These are phyloP conservation scores for Pseudogymnoascus destructans DNA, from an alignment of 2,329 filamentous ascomycete genomes.

Conservation along the genomic window DNA sequence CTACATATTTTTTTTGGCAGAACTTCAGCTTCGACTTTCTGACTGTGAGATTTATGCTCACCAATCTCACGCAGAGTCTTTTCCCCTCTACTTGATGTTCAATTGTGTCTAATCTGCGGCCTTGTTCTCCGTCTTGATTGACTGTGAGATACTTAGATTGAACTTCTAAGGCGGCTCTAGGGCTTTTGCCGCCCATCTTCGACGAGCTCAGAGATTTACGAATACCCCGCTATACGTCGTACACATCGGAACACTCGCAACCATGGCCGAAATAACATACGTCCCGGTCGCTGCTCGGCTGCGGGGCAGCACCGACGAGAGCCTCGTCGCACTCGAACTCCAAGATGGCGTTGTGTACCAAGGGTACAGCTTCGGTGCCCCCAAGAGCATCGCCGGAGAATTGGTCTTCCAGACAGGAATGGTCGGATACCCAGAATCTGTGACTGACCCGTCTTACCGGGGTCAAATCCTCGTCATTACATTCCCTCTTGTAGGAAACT, in stretches of 20 bases:
- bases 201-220: slow-evolving; percentile 2
- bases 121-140: slow-evolving; percentile 8
- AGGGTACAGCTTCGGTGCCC: slow-evolving; percentile 90
- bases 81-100: slow-evolving; percentile 6
- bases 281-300: slow-evolving; percentile 19
- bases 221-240: slow-evolving; percentile 8
- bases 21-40: slow-evolving; percentile 2
- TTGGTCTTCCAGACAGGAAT: slow-evolving; percentile 99
- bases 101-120: slow-evolving; percentile 4
- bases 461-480: slow-evolving; percentile 94
- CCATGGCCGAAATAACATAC: slow-evolving; percentile 14
- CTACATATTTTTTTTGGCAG: slow-evolving; percentile 3
- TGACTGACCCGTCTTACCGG: slow-evolving; percentile 77
- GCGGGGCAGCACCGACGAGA: slow-evolving; percentile 33
- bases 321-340: slow-evolving; percentile 76
- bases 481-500: slow-evolving; percentile 92
- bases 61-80: slow-evolving; percentile 6
- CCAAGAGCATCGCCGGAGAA: slow-evolving; percentile 90
- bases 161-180: slow-evolving; percentile 9
- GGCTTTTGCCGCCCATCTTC: slow-evolving; percentile 3
- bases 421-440: slow-evolving; percentile 94
- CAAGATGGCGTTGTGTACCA: slow-evolving; percentile 84
- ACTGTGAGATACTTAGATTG: slow-evolving; percentile 5
- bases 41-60: slow-evolving; percentile 2
- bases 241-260: not conserved